Base-by-base conservation (phyloP, 75 land plant genomes). In the Pseudotsuga menziesii region DNA sequence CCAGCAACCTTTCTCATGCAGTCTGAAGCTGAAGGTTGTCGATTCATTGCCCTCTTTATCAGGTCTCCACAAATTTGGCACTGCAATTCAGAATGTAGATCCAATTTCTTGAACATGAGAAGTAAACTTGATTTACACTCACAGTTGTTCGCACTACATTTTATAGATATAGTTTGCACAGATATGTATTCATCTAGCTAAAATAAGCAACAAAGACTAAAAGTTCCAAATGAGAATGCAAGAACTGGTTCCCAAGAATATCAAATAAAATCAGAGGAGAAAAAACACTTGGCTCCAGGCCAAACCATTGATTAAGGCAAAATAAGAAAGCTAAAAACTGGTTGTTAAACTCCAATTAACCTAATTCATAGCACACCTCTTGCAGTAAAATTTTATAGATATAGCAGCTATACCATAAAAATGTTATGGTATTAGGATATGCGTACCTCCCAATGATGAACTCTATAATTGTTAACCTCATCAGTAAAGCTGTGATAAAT, bases 61-160 rank as follows among this genome's bases (percentile, higher is more conserved):
- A 84, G 19, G 61, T 84, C 73, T 52, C 89, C 89, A 84, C 89
- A 87, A 26, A 3, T 39, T 57, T 59, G 26, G 61, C 89, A 87
- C 89, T 87, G 89, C 62, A 82, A 67, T 17, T 36, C 25, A 17
- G 7, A 61, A 61, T 8, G 63, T 8, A n/a, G 63, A 48, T 48
- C 54, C 54, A 48, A 48, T 48, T 48, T 48, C 54, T 48, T 9
- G 54, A 48, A 48, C 6, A 20, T 9, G 48, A 69, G 25, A 39
- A 41, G 25, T 39, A 39, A 69, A n/a, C 6, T 69, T 69, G 25
- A 36, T 69, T 69, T 69, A 41, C 13, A 48, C 11, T 69, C 11
- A 2, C 15, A 41, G 11, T n/a, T 39, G 54, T 17, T 69, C n/a
- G 1, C 11, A 14, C 52, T 2, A 69, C 72, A 39, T 3, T 69